Percentiles rank a stretch among this genome's conserved stretches.
phyloP scores from a whole-genome alignment of 495 filamentous ascomycete species.

The Penicillium macrosclerotiorum region DNA sequence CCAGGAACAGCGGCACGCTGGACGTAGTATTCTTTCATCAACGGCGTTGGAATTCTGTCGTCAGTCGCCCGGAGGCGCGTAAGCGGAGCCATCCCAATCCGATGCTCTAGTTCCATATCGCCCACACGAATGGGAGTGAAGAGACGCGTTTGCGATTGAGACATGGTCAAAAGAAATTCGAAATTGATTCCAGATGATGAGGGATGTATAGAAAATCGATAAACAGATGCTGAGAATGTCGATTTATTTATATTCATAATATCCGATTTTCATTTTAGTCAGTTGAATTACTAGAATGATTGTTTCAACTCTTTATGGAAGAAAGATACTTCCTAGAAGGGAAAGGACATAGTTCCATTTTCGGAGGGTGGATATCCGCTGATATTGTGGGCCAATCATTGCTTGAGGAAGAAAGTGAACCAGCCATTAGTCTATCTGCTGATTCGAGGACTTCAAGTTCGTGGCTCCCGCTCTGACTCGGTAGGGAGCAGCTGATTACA shows the following conservation, averaged over 20 bases:
- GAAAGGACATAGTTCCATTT: conserved; percentile 19
- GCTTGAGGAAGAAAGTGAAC: not conserved
- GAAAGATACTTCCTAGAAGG: conserved; percentile 13
- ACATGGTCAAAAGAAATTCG: not conserved
- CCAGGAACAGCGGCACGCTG: conserved; percentile 51
- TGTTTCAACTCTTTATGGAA: conserved; percentile 3
- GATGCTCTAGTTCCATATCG: conserved; percentile 40
- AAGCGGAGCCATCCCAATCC: conserved; percentile 50
- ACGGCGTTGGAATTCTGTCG: conserved; percentile 30
- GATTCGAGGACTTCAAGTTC: no score
- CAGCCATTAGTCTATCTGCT: no score
- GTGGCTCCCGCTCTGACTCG: no score
- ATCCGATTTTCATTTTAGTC: not conserved
- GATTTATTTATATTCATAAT: conserved; percentile 3
- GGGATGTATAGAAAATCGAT: not conserved
- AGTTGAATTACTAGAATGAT: not conserved
- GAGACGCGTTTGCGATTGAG: conserved; percentile 23
- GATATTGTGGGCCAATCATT: conserved; percentile 1
- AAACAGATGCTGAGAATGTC: not conserved
- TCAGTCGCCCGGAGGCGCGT: conserved; percentile 47
- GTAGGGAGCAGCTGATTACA: conserved; percentile 1
- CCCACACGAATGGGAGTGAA: conserved; percentile 53
- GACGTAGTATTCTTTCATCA: conserved; percentile 50
- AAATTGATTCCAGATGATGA: not conserved
- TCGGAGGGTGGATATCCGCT: conserved; percentile 6